Conservation (phyloP, 1,139 yeast species). For the Blastobotrys raffinosifermentans region DNA sequence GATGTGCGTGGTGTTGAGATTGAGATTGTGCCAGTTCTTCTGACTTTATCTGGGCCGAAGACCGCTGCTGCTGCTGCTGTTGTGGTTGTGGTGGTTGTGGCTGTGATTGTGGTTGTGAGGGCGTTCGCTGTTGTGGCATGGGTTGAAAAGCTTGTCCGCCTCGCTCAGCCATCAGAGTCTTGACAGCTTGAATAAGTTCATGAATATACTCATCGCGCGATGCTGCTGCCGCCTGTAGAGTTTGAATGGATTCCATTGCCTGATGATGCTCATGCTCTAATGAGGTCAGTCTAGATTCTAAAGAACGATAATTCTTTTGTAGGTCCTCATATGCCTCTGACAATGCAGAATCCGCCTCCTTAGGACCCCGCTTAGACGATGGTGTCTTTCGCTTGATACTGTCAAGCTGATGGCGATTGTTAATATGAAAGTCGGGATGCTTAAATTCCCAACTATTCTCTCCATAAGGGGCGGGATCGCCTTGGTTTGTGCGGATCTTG, state of each 20-base stretch:
- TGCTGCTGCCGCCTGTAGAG: constrained; percentile 10
- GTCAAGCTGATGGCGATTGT: constrained; percentile 66
- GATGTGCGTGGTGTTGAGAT: not conserved
- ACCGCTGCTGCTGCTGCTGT: constrained; percentile 1
- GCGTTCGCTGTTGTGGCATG: no score
- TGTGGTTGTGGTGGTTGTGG: no score
- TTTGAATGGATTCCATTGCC: constrained; percentile 10
- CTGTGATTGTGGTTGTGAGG: no score
- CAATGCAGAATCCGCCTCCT: constrained; percentile 9
- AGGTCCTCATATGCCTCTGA: constrained; percentile 8
- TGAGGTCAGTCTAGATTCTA: no score
- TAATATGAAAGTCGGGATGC: constrained; percentile 78
- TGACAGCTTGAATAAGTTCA: constrained; percentile 1
- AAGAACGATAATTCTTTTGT: no score
- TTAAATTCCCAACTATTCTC: constrained; percentile 86
- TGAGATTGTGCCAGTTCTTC: no score
- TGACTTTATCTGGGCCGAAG: no score
- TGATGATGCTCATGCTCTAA: no score
- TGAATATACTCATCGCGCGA: constrained; percentile 1
- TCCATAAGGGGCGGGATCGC: constrained; percentile 49
- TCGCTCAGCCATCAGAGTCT: not conserved
- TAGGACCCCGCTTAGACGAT: constrained; percentile 40
- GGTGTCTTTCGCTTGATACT: constrained; percentile 81
- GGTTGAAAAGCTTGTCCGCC: no score
- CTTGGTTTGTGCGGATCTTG: constrained; percentile 63